Evolutionary conservation across 805 yeast genomes (phyloP), one percentile per base, ranked within the genome.

Genomic region (Isabelozyma heimii): DNA sequence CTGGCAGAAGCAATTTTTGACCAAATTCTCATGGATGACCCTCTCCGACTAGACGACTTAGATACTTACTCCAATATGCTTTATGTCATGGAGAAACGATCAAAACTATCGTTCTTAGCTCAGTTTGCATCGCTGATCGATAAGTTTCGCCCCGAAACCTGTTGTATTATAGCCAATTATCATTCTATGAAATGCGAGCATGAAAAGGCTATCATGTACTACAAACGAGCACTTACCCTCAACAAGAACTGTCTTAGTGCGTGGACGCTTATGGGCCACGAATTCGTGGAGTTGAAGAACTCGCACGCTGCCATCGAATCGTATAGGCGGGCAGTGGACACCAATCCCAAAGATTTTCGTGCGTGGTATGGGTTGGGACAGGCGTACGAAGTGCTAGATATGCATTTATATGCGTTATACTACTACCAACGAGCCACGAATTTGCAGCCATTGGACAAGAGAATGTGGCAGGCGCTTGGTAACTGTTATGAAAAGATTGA

Each of bases 291-390:
- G 65, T 76, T 94, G 58, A 91, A 92, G 61, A 94, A 94, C 68
- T 87, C 97, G 0, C 97, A 94, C 66, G 98, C 98, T 0, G 99
- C 99, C 1, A 94, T 94, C 47, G 97, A 92, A 71, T 84, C 95
- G 50, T 94, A 94, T 63, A 72, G 98, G 55, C 73, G 96, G 41
- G 99, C 98, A 0, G 92, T 91, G 1, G 97, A 91, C 62, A 85
- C 91, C 2, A 89, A 89, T 60, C 80, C 84, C 42, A 85, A 87
- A 60, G 99, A 94, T 63, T 95, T 88, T 65, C 75, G 97, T 45
- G 98, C 98, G 0, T 94, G 99, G 99, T 94, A 92, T 66, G 99
- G 99, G 1, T 73, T 94, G 46, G 99, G 99, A 0, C 98, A 94
- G 67, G 98, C 98, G 1, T 94, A 94, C 63, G 99, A 94, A 65